These are phyloP conservation scores for Sugiyamaella valdiviana DNA, from an alignment of 805 yeast genomes.

Conservation along the genomic window DNA sequence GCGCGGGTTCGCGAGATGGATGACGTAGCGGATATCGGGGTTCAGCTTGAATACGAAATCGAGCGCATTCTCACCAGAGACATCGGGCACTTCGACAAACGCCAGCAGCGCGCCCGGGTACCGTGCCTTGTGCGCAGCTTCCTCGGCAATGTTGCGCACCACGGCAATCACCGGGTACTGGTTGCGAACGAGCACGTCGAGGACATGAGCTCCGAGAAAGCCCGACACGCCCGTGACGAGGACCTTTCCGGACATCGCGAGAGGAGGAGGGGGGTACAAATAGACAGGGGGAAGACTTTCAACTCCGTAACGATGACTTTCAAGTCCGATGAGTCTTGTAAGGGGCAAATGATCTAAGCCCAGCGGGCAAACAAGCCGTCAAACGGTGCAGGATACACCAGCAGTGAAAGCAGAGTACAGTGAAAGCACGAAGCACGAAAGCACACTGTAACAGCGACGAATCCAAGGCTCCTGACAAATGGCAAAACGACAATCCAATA, in stretches of 20 bases:
- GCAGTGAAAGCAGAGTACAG: too few species aligned
- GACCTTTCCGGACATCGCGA: slow-evolving; percentile 23
- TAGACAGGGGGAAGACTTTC: too few species aligned
- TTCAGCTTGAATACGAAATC: slow-evolving; percentile 38
- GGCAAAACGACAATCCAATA: not conserved
- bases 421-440: too few species aligned
- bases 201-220: slow-evolving; percentile 43
- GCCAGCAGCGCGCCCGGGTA: slow-evolving; percentile 34
- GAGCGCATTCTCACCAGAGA: slow-evolving; percentile 32
- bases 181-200: slow-evolving; percentile 34
- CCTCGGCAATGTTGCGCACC: slow-evolving; percentile 39
- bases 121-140: slow-evolving; percentile 29
- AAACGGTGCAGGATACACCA: too few species aligned
- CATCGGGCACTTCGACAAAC: slow-evolving; percentile 45
- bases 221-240: slow-evolving; percentile 49
- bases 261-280: too few species aligned
- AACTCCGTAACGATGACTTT: too few species aligned
- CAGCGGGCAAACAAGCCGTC: too few species aligned
- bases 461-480: too few species aligned
- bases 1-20: slow-evolving; percentile 61
- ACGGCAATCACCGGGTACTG: slow-evolving; percentile 42
- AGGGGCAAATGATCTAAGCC: too few species aligned
- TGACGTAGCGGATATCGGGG: slow-evolving; percentile 47
- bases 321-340: too few species aligned
- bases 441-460: too few species aligned